Conservation (phyloP, 2,329 filamentous ascomycete species). For the Aspergillus pseudotamarii region DNA sequence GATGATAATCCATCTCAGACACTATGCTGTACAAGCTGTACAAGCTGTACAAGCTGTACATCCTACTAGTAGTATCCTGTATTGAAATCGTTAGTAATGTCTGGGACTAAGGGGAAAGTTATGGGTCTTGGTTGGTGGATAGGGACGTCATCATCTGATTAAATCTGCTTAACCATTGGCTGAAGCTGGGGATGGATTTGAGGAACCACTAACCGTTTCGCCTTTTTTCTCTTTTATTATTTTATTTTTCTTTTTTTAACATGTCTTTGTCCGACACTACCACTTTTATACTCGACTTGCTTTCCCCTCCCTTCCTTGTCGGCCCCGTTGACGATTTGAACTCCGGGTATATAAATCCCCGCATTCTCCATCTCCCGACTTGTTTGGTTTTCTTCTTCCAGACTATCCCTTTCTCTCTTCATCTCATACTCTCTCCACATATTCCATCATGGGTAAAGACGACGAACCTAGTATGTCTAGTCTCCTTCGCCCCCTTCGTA, state of each 20-base stretch:
- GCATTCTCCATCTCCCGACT: not conserved
- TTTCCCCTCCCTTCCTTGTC: not conserved
- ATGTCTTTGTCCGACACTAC: no score
- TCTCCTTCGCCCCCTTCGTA: not conserved
- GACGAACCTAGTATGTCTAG: constrained; percentile 34
- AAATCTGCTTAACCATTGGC: not conserved
- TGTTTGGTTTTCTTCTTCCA: not conserved
- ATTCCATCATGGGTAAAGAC: constrained; percentile 40
- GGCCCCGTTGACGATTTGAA: not conserved
- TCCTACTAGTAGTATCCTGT: not conserved
- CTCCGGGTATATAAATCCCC: constrained; percentile 1
- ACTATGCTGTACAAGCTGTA: not conserved
- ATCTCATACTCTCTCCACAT: constrained; percentile 3
- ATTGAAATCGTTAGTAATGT: not conserved
- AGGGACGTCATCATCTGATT: not conserved
- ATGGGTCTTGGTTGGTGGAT: not conserved
- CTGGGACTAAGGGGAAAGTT: not conserved
- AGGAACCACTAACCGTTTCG: not conserved
- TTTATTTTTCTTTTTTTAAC: not conserved
- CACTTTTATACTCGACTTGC: not conserved
- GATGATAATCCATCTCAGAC: not conserved
- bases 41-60: no score
- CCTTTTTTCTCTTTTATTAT: not conserved
- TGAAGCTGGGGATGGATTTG: not conserved
- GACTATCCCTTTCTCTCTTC: constrained; percentile 11